Base-by-base conservation (phyloP, 225 moss, liverwort and hornwort genomes). In the Sphagnum tenellum region DNA sequence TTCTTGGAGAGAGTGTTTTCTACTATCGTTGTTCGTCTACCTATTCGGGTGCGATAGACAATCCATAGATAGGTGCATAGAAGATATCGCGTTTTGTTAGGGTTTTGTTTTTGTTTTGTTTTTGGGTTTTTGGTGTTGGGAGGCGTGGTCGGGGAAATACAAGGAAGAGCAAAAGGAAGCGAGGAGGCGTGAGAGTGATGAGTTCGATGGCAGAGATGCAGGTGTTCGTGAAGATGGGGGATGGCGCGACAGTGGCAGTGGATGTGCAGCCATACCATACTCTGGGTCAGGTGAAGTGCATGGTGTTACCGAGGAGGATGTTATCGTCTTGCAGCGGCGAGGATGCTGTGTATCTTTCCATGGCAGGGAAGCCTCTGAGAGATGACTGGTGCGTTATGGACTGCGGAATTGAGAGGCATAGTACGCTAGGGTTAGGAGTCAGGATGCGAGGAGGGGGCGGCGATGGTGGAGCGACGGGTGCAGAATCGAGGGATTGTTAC, bases 401-500 rank as follows among this genome's bases (percentile, higher is more conserved):
- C 57, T 77, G 64, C 47, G 79, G 78, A 2, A 58, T 90, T 2
- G 49, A 54, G 14, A 71, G 71, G 56, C 73, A 63, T 4, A 68
- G 73, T 57, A 88, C 83, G 2, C 64, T 98, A 75, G 88, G 78
- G 57, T 68, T 98, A 76, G 96, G 91, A 57, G 67, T 98, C 58
- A 76, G 90, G 5, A 69, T 87, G 5, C 73, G 68, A 3, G 96
- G 96, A 51, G 96, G 92, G 9, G 96, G 96, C 64, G 96, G 96
- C 45, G 96, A 98, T 90, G 96, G 96, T 9, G 96, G 96, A 46
- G 96, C 96, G 8, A 98, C 92, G 14, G 96, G 96, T 47, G 96
- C 96, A 0, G 96, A 98, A 62, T 98, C 92, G 9, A 77, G 96
- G 3, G 96, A 98, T 49, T 98, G 96, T 64, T 98, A 98, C 68